Conservation (phyloP, 2,329 filamentous ascomycete species). For the Epichloe sylvatica region DNA sequence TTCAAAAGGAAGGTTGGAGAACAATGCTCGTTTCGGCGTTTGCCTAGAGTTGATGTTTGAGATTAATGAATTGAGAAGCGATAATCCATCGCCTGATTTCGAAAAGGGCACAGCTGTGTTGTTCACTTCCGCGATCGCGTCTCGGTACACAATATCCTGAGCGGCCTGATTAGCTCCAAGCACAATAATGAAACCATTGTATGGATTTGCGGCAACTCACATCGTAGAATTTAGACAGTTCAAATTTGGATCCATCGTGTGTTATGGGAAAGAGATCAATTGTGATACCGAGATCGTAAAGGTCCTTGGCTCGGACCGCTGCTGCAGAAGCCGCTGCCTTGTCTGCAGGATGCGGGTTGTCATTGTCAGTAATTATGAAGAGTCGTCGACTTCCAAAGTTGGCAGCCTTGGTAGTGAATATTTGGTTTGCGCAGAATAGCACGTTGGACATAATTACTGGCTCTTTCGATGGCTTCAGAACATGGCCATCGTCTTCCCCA, state of each 20-base stretch:
- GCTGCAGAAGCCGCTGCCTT: slow-evolving; percentile 63
- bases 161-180: neutral
- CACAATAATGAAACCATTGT: too few relatives aligned
- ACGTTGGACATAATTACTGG: slow-evolving; percentile 73
- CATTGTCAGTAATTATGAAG: slow-evolving; percentile 94
- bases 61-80: slow-evolving; percentile 63
- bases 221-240: slow-evolving; percentile 80
- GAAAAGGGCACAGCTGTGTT: slow-evolving; percentile 42
- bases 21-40: slow-evolving; percentile 69
- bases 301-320: slow-evolving; percentile 77
- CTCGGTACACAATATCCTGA: slow-evolving; percentile 81
- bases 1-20: slow-evolving; percentile 77
- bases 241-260: slow-evolving; percentile 54
- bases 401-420: slow-evolving; percentile 87
- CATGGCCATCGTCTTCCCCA: slow-evolving; percentile 52
- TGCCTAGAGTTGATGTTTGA: slow-evolving; percentile 87
- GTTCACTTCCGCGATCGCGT: slow-evolving; percentile 54
- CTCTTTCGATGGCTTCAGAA: slow-evolving; percentile 57
- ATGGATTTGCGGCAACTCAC: slow-evolving; percentile 30
- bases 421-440: slow-evolving; percentile 87
- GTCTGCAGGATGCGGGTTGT: slow-evolving; percentile 63
- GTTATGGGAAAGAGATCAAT: slow-evolving; percentile 92
- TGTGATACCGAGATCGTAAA: slow-evolving; percentile 82
- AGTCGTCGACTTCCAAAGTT: slow-evolving; percentile 86
- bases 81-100: slow-evolving; percentile 60